Evolutionary conservation across 169 alveolate genomes (phyloP).

Genomic region (Plasmodium cynomolgi): DNA sequence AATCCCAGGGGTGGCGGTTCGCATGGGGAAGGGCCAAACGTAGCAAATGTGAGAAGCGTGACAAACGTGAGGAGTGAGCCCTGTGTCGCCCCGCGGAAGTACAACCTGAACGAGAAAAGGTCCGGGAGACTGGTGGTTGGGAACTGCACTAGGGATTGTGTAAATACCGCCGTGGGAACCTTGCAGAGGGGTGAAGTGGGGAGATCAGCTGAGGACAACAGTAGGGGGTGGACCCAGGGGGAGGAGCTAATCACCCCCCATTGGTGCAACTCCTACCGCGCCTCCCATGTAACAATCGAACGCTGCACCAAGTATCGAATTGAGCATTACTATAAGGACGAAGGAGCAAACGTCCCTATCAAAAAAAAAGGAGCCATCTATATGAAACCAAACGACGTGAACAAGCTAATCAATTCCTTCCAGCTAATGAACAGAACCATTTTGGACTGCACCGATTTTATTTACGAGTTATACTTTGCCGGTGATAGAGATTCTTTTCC

Average conservation of each 20-base stretch:
- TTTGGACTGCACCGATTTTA: slow-evolving; percentile 17
- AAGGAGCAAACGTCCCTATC: not conserved
- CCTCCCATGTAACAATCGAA: not conserved
- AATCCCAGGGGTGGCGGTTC: not conserved
- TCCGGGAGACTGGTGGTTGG: not conserved
- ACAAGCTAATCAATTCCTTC: slow-evolving; percentile 21
- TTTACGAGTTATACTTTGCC: slow-evolving; percentile 11
- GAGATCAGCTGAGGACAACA: not conserved
- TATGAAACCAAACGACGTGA: slow-evolving; percentile 47
- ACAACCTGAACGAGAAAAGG: not conserved
- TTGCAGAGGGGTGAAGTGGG: not conserved
- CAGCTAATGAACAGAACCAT: slow-evolving; percentile 21
- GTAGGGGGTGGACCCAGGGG: not conserved
- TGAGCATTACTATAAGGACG: not conserved
- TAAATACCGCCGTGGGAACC: not conserved
- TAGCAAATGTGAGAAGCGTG: no score
- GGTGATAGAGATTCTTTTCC: not conserved
- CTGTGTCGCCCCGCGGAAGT: not conserved
- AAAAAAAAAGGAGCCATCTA: slow-evolving; percentile 14
- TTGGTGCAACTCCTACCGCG: not conserved
- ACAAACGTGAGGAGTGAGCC: not conserved
- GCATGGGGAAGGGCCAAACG: not conserved
- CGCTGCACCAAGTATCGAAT: not conserved
- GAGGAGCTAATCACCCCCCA: not conserved
- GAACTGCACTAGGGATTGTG: not conserved